phyloP scores from a whole-genome alignment of 192 early-diverging fungal species.

The Mortierella alpina region DNA sequence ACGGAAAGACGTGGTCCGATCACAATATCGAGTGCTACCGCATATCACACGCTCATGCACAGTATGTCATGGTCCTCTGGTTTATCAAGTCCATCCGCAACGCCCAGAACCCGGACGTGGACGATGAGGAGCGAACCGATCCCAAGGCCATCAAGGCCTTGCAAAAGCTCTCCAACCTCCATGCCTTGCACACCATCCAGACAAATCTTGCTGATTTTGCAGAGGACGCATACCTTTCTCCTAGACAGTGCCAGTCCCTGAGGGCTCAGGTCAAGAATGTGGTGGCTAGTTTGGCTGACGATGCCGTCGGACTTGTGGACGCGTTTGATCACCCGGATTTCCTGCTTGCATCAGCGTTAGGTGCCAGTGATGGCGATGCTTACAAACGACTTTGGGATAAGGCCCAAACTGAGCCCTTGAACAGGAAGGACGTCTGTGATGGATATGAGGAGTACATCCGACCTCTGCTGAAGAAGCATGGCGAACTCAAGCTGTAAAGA shows the following conservation, averaged over 20 bases:
- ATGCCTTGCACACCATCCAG: constrained; percentile 52
- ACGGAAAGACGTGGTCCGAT: constrained; percentile 37
- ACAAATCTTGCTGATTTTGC: constrained; percentile 50
- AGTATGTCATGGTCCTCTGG: constrained; percentile 63
- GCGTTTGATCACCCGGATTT: constrained; percentile 83
- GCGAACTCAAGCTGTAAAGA: constrained; percentile 30
- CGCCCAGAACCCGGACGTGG: constrained; percentile 28
- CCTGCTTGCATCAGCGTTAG: constrained; percentile 79
- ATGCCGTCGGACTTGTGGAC: constrained; percentile 83
- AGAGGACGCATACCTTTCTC: constrained; percentile 47
- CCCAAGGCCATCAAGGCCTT: constrained; percentile 25
- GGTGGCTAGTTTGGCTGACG: constrained; percentile 66
- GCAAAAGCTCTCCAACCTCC: constrained; percentile 44
- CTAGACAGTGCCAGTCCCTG: constrained; percentile 33
- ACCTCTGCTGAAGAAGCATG: constrained; percentile 29
- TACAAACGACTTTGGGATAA: constrained; percentile 67
- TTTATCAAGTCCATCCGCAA: constrained; percentile 54
- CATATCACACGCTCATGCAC: constrained; percentile 64
- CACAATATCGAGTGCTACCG: constrained; percentile 62
- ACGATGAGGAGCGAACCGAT: constrained; percentile 21
- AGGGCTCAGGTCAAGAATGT: constrained; percentile 46
- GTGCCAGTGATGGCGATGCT: constrained; percentile 78
- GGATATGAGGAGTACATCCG: constrained; percentile 36
- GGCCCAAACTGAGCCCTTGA: constrained; percentile 40
- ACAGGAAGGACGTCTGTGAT: constrained; percentile 27